Conservation (phyloP, 192 early-diverging fungal genomes). For the Coemansia sp. region DNA sequence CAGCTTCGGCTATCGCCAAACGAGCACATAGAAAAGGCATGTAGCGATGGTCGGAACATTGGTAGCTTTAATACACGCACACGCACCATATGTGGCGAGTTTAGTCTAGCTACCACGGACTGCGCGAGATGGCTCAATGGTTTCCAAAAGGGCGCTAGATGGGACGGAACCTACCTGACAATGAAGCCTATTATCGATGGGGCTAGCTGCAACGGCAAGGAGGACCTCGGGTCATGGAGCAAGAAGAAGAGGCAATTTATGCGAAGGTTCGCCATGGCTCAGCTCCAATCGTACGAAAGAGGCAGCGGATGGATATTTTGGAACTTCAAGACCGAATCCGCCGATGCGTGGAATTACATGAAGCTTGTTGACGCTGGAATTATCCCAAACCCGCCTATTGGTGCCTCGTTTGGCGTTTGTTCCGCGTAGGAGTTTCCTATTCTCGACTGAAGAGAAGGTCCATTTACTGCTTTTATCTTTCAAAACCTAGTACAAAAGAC, state of each 20-base stretch:
- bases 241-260: slow-evolving; percentile 53
- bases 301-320: slow-evolving; percentile 61
- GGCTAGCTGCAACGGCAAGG: slow-evolving; percentile 24
- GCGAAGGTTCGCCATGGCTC: slow-evolving; percentile 55
- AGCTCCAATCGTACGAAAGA: slow-evolving; percentile 64
- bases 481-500: background rate
- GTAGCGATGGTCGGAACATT: slow-evolving; percentile 33
- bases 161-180: slow-evolving; percentile 61
- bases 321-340: slow-evolving; percentile 59
- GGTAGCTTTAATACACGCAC: slow-evolving; percentile 30
- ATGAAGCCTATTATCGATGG: slow-evolving; percentile 6
- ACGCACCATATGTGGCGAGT: slow-evolving; percentile 70
- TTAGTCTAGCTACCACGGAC: slow-evolving; percentile 69
- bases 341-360: slow-evolving; percentile 58
- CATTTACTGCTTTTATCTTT: background rate
- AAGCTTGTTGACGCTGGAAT: slow-evolving; percentile 40
- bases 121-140: slow-evolving; percentile 74
- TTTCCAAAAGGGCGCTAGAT: slow-evolving; percentile 58
- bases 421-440: background rate
- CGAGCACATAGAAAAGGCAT: slow-evolving; percentile 36
- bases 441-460: no score
- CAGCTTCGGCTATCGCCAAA: slow-evolving; percentile 21
- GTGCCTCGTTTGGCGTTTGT: slow-evolving; percentile 23
- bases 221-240: slow-evolving; percentile 39
- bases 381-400: slow-evolving; percentile 43